Percentiles rank a stretch among this genome's conserved stretches.
These are phyloP conservation scores for Cyanidiococcus yangmingshanensis DNA, from an alignment of 23 red algal species.

Conservation along the genomic window DNA sequence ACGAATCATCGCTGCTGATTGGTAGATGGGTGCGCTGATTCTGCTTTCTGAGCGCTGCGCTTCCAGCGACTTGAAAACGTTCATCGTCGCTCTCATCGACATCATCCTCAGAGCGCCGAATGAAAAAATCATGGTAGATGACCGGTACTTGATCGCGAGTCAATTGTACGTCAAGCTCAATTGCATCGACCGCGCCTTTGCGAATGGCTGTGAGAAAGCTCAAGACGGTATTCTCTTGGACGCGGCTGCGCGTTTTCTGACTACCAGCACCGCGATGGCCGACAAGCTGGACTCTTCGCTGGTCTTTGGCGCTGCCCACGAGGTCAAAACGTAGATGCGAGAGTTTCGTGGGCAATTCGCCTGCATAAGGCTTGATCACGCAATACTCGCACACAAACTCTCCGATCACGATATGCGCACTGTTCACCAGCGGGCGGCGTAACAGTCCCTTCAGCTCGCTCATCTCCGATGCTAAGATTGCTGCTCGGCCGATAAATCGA, in stretches of 20 bases:
- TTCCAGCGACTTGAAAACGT: not conserved
- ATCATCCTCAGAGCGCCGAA: not conserved
- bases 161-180: slow-evolving; percentile 92
- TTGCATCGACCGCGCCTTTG: slow-evolving; percentile 25
- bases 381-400: slow-evolving; percentile 8
- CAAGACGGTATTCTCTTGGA: slow-evolving; percentile 69
- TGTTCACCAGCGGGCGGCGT: not conserved
- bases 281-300: slow-evolving; percentile 13
- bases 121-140: slow-evolving; percentile 84
- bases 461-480: slow-evolving; percentile 4
- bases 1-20: slow-evolving; percentile 9
- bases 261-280: slow-evolving; percentile 80
- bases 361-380: slow-evolving; percentile 10
- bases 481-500: not conserved
- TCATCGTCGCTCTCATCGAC: slow-evolving; percentile 31
- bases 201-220: slow-evolving; percentile 67
- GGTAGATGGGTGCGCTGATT: not conserved
- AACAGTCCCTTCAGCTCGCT: slow-evolving; percentile 6
- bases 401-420: not conserved
- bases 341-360: not conserved
- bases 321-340: not conserved
- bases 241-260: slow-evolving; percentile 30
- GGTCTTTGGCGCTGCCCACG: not conserved
- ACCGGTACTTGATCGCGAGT: slow-evolving; percentile 59
- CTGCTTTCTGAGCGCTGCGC: not conserved